phyloP scores from a whole-genome alignment of 2,329 filamentous ascomycete species.

The Helicocarpus griseus region DNA sequence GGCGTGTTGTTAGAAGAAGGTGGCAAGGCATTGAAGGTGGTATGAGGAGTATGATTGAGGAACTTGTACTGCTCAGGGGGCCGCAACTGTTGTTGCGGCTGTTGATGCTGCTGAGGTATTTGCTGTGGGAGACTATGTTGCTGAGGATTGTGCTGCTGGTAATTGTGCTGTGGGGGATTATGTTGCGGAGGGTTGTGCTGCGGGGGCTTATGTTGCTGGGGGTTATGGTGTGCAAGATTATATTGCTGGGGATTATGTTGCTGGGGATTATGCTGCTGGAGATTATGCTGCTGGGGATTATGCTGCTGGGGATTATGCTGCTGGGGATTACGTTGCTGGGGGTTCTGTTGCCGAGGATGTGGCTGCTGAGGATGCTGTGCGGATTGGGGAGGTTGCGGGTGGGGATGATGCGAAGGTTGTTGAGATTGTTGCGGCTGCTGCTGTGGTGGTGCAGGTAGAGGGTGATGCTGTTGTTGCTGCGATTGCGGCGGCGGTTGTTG shows the following conservation, averaged over 20 bases:
- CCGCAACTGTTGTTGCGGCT: slow-evolving; percentile 13
- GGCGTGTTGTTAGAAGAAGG: slow-evolving; percentile 14
- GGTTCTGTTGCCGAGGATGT: neutral
- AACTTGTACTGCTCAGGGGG: slow-evolving; percentile 11
- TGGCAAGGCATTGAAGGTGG: neutral
- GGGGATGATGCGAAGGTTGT: neutral
- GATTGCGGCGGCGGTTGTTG: slow-evolving; percentile 9
- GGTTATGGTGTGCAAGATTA: slow-evolving; percentile 5
- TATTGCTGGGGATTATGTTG: neutral
- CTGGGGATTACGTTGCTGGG: slow-evolving; percentile 9
- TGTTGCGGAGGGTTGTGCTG: slow-evolving; percentile 9
- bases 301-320: neutral
- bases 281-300: too few species aligned
- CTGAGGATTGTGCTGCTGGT: slow-evolving; percentile 8
- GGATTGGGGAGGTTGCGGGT: too few species aligned
- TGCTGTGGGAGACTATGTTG: too few species aligned
- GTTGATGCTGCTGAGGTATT: slow-evolving; percentile 12
- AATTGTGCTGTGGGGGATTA: slow-evolving; percentile 8
- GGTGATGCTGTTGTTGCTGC: slow-evolving; percentile 10
- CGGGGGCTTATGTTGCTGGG: slow-evolving; percentile 5
- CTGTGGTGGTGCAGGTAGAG: slow-evolving; percentile 23
- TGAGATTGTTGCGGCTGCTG: slow-evolving; percentile 17
- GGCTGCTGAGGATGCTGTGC: slow-evolving; percentile 16
- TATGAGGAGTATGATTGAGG: slow-evolving; percentile 9
- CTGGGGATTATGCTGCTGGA: slow-evolving; percentile 10